Percentiles rank a stretch among this genome's conserved stretches.
phyloP scores from a whole-genome alignment of 805 yeast genomes.

The Scheffersomyces amazonensis region DNA sequence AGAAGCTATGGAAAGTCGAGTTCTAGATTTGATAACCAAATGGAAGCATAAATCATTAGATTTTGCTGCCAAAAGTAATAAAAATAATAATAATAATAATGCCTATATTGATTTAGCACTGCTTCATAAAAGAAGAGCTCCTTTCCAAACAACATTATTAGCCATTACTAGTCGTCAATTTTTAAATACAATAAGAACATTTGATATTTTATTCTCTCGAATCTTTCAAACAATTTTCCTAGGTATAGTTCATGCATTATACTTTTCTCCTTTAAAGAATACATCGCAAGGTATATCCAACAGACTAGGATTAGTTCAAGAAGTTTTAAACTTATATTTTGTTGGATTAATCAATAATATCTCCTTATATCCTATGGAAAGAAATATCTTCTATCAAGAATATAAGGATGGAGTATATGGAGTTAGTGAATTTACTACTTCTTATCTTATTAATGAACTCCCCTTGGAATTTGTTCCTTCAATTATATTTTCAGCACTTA shows the following conservation, averaged over 20 bases:
- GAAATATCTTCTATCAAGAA: conserved; percentile 75
- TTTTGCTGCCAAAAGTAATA: conserved; percentile 5
- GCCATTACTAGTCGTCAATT: conserved; percentile 31
- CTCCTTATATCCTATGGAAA: conserved; percentile 69
- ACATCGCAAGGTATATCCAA: conserved; percentile 52
- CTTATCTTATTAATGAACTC: conserved; percentile 58
- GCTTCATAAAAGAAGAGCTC: conserved; percentile 14
- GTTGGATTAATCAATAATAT: conserved; percentile 78
- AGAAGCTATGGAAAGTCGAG: conserved; percentile 17
- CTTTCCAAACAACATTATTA: conserved; percentile 21
- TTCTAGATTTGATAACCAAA: conserved; percentile 18
- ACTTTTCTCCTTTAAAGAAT: conserved; percentile 45
- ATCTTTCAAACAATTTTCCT: conserved; percentile 60
- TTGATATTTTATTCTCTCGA: conserved; percentile 64
- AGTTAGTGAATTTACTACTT: conserved; percentile 54
- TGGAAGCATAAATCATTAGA: conserved; percentile 24
- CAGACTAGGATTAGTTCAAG: conserved; percentile 74
- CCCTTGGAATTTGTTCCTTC: conserved; percentile 64
- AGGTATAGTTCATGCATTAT: conserved; percentile 64
- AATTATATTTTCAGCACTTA: conserved; percentile 53
- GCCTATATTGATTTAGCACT: no score
- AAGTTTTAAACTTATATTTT: conserved; percentile 66
- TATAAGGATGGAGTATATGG: conserved; percentile 70
- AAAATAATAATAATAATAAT: conserved; percentile 38
- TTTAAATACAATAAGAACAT: conserved; percentile 27